A percentile compares a stretch with the other conserved stretches of the same genome.
These are phyloP conservation scores for Xylaria cubensis DNA, from an alignment of 495 filamentous ascomycete genomes.

Conservation along the genomic window DNA sequence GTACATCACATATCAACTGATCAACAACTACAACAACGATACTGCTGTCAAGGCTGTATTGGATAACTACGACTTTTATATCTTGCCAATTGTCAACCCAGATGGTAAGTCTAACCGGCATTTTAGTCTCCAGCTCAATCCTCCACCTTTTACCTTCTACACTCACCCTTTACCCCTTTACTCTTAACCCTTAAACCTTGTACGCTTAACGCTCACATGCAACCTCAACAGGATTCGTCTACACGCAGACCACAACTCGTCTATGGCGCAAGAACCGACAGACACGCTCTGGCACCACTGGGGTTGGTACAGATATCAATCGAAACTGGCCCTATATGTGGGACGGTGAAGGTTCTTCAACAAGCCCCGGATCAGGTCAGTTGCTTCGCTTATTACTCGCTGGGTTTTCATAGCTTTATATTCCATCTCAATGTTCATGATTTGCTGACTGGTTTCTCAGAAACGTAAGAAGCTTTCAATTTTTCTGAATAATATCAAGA, in stretches of 20 bases:
- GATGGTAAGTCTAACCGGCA: conserved; percentile 51
- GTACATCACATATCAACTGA: conserved; percentile 62
- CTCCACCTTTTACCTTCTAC: no score
- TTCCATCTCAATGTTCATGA: background rate
- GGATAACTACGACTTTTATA: conserved; percentile 69
- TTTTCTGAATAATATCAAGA: no score
- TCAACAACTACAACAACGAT: conserved; percentile 55
- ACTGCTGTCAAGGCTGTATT: conserved; percentile 53
- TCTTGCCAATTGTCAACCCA: conserved; percentile 69
- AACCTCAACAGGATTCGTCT: conserved; percentile 56
- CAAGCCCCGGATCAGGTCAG: conserved; percentile 41
- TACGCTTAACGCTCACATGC: background rate
- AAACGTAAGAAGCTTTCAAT: conserved; percentile 41
- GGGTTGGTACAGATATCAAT: conserved; percentile 67
- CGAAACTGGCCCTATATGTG: conserved; percentile 64
- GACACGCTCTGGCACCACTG: conserved; percentile 48
- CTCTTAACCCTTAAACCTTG: no score
- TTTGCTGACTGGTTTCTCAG: conserved; percentile 28
- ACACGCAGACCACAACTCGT: conserved; percentile 64
- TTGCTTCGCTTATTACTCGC: background rate
- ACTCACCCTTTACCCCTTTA: no score
- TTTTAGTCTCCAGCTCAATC: background rate
- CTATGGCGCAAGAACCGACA: conserved; percentile 73
- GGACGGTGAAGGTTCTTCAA: conserved; percentile 40
- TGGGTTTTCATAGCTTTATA: background rate